A percentile compares a stretch with the other conserved stretches of the same genome.
phyloP scores from a whole-genome alignment of 1,284 basidiomycete species.

The Ceratobasidium sp. region DNA sequence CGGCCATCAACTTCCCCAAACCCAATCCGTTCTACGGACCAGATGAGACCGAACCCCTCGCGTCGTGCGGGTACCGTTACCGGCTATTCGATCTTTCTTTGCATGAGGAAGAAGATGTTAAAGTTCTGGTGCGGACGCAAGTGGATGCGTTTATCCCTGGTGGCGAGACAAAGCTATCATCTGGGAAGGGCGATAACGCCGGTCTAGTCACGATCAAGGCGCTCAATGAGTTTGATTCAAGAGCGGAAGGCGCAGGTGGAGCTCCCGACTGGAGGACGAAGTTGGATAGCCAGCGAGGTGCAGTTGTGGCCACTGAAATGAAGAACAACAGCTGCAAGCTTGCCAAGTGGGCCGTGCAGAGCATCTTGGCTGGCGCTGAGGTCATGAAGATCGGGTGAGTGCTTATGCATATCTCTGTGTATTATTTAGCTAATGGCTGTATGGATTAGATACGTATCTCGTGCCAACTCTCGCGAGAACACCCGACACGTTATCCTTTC shows the following conservation, averaged over 20 bases:
- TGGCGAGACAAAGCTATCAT: slow-evolving; percentile 65
- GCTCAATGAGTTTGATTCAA: slow-evolving; percentile 97
- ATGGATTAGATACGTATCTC: slow-evolving; percentile 83
- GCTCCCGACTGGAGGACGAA: slow-evolving; percentile 98
- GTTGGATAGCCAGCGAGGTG: slow-evolving; percentile 95
- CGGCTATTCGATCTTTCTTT: slow-evolving; percentile 95
- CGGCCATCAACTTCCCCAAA: slow-evolving; percentile 79
- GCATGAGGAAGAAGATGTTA: slow-evolving; percentile 90
- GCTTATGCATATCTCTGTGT: neutral
- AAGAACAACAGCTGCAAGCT: slow-evolving; percentile 99
- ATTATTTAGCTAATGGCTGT: neutral
- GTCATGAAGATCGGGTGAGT: slow-evolving; percentile 96
- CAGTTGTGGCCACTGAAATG: slow-evolving; percentile 99
- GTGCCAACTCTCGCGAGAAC: slow-evolving; percentile 93
- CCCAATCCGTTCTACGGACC: slow-evolving; percentile 97
- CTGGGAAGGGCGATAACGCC: slow-evolving; percentile 57
- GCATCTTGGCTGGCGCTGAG: slow-evolving; percentile 95
- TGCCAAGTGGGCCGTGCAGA: slow-evolving; percentile 97
- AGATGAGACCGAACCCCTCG: slow-evolving; percentile 94
- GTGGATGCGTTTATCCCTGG: slow-evolving; percentile 90
- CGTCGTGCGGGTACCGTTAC: slow-evolving; percentile 97
- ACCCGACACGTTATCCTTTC: slow-evolving; percentile 96
- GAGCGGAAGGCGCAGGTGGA: slow-evolving; percentile 89
- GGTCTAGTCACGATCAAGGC: slow-evolving; percentile 93
- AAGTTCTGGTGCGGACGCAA: slow-evolving; percentile 95